Base-by-base conservation (phyloP, 176 grass and related monocot genomes). In the Carex kokanica region DNA sequence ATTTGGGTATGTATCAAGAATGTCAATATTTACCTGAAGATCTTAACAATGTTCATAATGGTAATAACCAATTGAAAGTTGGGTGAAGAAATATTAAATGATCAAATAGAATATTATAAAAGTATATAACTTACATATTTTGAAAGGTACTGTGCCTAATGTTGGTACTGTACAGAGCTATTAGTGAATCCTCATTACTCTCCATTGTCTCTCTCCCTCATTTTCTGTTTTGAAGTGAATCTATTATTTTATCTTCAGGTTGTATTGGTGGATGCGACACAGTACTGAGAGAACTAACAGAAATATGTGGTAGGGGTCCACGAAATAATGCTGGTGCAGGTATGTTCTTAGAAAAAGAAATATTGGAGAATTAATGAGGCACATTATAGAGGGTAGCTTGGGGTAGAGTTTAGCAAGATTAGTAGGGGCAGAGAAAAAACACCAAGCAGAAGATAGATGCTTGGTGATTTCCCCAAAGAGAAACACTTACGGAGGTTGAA, bases 201-300 rank as follows among this genome's bases (percentile, higher is more conserved):
- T 74, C 45, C 47, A 53, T 54, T 68, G 65, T 15, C 47, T 20
- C 43, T 51, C 38, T 51, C 41, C 6, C 69, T 73, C 40, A 73
- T 81, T 70, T 77, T 84, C 54, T 79, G 25, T 78, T 75, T 56
- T 67, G 23, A 67, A 18, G 66, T 65, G 73, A 71, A 69, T 73
- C 17, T 52, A 21, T 70, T 67, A 21, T 29, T 27, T 73, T 63
- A 31, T n/a, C 70, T 52, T 80, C 88, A 98, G 95, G 95, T 84
- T 98, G 95, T 81, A 57, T 94, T 90, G 95, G 95, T 80, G 92
- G 95, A 31, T 98, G 95, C n/a, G 95, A 95, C 56, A 81, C 86
- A 78, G 75, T 90, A 86, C 87, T 98, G 31, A 93, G 84, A 91
- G 95, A 95, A 73, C 87, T 98, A 86, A 90, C 72, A 52, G 92